These are phyloP conservation scores for Periglandula ipomoeae DNA, from an alignment of 2,329 filamentous ascomycete genomes.

Conservation along the genomic window DNA sequence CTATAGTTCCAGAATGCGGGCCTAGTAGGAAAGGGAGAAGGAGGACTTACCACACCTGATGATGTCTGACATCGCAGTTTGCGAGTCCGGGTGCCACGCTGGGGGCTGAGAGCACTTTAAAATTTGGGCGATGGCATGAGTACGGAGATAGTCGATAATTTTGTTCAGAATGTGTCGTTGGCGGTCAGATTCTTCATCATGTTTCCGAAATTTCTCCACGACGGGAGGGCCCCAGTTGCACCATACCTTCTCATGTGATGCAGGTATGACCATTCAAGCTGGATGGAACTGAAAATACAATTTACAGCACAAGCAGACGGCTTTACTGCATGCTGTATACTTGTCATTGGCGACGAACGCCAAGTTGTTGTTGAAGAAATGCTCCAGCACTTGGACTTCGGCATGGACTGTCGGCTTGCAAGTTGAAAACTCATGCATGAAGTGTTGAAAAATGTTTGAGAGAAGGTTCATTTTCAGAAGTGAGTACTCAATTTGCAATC, in stretches of 20 bases:
- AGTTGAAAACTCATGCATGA: neutral
- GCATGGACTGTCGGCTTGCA: conserved; percentile 23
- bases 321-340: conserved; percentile 40
- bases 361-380: conserved; percentile 25
- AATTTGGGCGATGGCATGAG: conserved; percentile 2
- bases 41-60: neutral
- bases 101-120: conserved; percentile 3
- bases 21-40: too few relatives aligned
- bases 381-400: conserved; percentile 36
- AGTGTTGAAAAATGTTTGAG: neutral
- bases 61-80: conserved; percentile 3
- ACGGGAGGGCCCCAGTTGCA: conserved; percentile 5
- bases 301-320: conserved; percentile 37
- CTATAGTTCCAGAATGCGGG: too few relatives aligned
- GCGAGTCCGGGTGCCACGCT: conserved; percentile 4
- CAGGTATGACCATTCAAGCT: conserved; percentile 5
- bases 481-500: neutral
- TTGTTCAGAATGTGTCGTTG: conserved; percentile 7
- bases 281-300: conserved; percentile 31
- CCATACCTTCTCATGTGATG: conserved; percentile 6
- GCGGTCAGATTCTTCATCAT: neutral
- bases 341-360: conserved; percentile 27
- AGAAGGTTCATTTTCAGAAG: neutral
- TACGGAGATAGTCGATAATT: conserved; percentile 1
- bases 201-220: neutral